These are phyloP conservation scores for Eustoma russellianum DNA, from an alignment of 257 asterid genomes.

Conservation along the genomic window DNA sequence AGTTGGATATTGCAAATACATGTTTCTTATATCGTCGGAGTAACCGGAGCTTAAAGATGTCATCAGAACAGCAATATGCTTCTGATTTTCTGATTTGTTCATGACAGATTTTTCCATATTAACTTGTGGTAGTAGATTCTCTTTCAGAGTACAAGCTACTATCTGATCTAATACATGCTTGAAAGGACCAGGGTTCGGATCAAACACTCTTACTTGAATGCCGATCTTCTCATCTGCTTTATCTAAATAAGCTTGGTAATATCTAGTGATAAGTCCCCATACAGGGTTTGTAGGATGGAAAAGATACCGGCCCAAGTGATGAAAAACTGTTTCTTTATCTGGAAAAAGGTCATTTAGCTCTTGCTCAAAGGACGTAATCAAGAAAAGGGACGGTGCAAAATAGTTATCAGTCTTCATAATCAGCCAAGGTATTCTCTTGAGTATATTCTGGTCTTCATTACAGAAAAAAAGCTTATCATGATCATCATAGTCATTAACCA, in stretches of 20 bases:
- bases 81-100: conserved; percentile 16
- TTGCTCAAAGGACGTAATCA: conserved; percentile 47
- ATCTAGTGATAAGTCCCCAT: conserved; percentile 61
- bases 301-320: conserved; percentile 58
- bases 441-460: conserved; percentile 38
- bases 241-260: conserved; percentile 50
- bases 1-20: conserved; percentile 58
- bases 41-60: conserved; percentile 52
- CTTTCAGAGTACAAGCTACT: conserved; percentile 38
- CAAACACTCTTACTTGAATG: conserved; percentile 53
- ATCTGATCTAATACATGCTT: conserved; percentile 52
- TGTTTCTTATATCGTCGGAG: conserved; percentile 40
- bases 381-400: conserved; percentile 61
- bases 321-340: conserved; percentile 58
- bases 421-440: conserved; percentile 49
- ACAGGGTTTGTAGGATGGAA: conserved; percentile 18
- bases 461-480: conserved; percentile 63
- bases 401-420: conserved; percentile 53
- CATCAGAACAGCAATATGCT: conserved; percentile 32
- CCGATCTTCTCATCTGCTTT: conserved; percentile 45
- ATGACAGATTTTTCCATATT: conserved; percentile 10
- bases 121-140: conserved; percentile 36
- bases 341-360: conserved; percentile 56
- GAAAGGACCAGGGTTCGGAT: conserved; percentile 23
- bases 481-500: conserved; percentile 53